Evolutionary conservation across 768 basidiomycete species (phyloP), one percentile per base, ranked within the genome.

Genomic region (Galerina marginata): DNA sequence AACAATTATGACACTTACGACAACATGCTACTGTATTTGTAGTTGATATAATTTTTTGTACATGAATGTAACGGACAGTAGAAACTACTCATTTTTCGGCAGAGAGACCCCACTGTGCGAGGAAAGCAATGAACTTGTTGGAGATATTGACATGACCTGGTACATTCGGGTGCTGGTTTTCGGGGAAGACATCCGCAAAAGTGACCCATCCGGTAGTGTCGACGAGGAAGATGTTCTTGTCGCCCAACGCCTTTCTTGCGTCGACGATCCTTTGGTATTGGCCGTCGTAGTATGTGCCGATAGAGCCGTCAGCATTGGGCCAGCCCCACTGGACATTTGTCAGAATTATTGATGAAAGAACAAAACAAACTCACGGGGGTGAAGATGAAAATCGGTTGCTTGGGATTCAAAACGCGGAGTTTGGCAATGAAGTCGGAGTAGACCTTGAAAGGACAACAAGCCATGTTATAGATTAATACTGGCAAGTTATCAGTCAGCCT

Each of bases 121-220:
- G 66, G 81, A 80, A 85, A 1, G 66, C 60, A 52, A 75, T 71
- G 62, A 86, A 83, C 50, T 79, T 65, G 2, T 72, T 69, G 0
- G 84, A 81, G 58, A 86, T 82, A 58, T 81, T 82, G 40, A 61
- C 59, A 50, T 84, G 83, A 1, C 86, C 84, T 0, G 69, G 63
- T 10, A 81, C 74, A 55, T 73, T 81, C 0, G 84, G 86, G 63
- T 86, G 84, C 15, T 68, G 64, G 56, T 86, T 86, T 58, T 75
- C 77, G 9, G 81, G 77, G 66, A 81, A 83, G 11, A 86, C 81
- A 61, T 86, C 84, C 0, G 66, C 78, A 58, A 65, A 84, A 1
- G 75, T 75, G 16, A 85, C 79, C 84, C 84, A 87, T 4, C 83
- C 84, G 0, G 82, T 84, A 7, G 85, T 83, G 63, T 86, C 76